phyloP scores from a whole-genome alignment of 2,329 filamentous ascomycete species.

The Trichoderma harzianum region DNA sequence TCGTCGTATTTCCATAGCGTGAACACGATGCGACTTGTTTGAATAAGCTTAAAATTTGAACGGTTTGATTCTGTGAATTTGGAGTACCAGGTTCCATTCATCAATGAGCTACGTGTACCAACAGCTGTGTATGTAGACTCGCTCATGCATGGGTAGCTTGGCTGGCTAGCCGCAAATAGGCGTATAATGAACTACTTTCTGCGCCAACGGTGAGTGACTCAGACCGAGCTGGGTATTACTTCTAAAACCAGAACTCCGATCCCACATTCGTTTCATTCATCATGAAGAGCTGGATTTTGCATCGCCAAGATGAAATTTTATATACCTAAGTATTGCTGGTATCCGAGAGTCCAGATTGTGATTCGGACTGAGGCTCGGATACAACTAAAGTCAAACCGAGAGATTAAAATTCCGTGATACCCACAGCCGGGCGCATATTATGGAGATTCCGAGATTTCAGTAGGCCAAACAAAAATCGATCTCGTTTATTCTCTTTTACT shows the following conservation, averaged over 20 bases:
- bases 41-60: neutral
- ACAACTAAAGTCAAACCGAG: neutral
- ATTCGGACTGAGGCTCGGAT: neutral
- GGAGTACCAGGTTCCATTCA: neutral
- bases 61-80: neutral
- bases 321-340: neutral
- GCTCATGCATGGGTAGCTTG: neutral
- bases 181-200: neutral
- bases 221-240: neutral
- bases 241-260: neutral
- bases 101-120: neutral
- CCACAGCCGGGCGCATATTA: neutral
- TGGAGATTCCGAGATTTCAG: neutral
- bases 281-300: neutral
- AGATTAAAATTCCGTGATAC: neutral
- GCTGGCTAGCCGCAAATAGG: neutral
- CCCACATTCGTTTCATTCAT: neutral
- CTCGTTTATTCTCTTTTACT: neutral
- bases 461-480: neutral
- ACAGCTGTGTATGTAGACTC: neutral
- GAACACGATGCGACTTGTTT: neutral
- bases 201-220: neutral
- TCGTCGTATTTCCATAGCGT: conserved; percentile 11
- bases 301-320: neutral
- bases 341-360: neutral